Conservation (phyloP, 768 basidiomycete species). For the Tulasnella sp. region DNA sequence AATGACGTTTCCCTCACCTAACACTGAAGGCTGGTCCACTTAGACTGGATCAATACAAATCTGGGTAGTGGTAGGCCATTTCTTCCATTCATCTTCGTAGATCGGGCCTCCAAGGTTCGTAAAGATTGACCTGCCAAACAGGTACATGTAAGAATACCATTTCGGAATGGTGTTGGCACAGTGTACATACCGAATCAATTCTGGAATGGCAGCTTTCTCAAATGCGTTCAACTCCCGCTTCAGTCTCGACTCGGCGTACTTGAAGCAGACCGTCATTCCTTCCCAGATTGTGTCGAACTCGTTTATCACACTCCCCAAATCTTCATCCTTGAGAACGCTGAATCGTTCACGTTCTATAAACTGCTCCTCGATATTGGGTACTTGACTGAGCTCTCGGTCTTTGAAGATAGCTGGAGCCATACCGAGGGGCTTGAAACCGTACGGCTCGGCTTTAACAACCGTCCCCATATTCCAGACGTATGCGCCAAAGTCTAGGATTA, state of each 20-base stretch:
- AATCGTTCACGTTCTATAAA: conserved; percentile 4
- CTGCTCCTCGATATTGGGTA: background rate
- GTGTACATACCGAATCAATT: background rate
- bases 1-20: too few relatives aligned
- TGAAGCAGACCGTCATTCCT: background rate
- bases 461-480: conserved; percentile 10
- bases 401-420: conserved; percentile 10
- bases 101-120: background rate
- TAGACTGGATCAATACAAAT: background rate
- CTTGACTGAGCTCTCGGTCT: background rate
- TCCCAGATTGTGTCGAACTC: background rate
- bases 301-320: background rate
- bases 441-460: background rate
- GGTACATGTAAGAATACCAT: background rate
- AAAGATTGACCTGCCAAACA: background rate
- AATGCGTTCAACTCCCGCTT: background rate
- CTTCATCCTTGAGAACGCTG: background rate
- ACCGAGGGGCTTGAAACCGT: background rate
- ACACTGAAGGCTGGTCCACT: background rate
- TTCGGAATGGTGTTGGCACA: background rate
- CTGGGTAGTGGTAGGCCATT: background rate
- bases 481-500: conserved; percentile 8
- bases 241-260: background rate
- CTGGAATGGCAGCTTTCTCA: background rate
- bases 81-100: background rate